A percentile compares a stretch with the other conserved stretches of the same genome.
Evolutionary conservation across 352 stramenopile species (phyloP).

Genomic region (Phytopythium helicoides): DNA sequence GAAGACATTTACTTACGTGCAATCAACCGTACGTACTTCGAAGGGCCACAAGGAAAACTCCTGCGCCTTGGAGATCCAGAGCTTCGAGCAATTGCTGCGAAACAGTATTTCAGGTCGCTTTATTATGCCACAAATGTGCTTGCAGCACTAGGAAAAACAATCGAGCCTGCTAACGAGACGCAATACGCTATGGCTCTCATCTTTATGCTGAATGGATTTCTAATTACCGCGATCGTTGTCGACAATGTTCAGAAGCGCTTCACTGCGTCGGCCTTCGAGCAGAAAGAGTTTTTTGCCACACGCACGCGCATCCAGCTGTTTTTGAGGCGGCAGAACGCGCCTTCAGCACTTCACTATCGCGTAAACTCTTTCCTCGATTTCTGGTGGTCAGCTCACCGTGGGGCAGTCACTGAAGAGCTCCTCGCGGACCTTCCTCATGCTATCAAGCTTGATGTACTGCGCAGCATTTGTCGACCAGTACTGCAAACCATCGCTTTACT

Average conservation of each 20-base stretch:
- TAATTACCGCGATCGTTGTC: conserved; percentile 42
- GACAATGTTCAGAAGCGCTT: conserved; percentile 56
- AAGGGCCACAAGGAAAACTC: conserved; percentile 9
- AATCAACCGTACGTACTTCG: conserved; percentile 16
- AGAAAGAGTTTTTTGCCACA: conserved; percentile 55
- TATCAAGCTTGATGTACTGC: conserved; percentile 44
- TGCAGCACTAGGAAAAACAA: conserved; percentile 35
- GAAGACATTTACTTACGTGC: conserved; percentile 16
- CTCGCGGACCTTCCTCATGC: conserved; percentile 44
- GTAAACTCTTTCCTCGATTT: conserved; percentile 67
- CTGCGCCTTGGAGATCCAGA: conserved; percentile 8
- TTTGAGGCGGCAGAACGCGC: conserved; percentile 43
- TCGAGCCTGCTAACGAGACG: conserved; percentile 34
- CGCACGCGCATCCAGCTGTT: conserved; percentile 56
- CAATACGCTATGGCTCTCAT: conserved; percentile 34
- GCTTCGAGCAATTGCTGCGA: conserved; percentile 8
- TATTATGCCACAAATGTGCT: conserved; percentile 44
- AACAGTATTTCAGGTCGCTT: conserved; percentile 37
- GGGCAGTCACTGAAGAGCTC: conserved; percentile 42
- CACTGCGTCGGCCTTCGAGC: conserved; percentile 49
- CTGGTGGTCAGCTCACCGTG: conserved; percentile 63
- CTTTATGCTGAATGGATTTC: conserved; percentile 46
- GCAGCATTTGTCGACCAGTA: conserved; percentile 41
- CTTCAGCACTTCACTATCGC: conserved; percentile 40
- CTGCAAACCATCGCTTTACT: conserved; percentile 44